Percentiles rank a stretch among this genome's conserved stretches.
Evolutionary conservation across 208 protist genomes (phyloP).

Genomic region (Endotrypanum monterogeii): DNA sequence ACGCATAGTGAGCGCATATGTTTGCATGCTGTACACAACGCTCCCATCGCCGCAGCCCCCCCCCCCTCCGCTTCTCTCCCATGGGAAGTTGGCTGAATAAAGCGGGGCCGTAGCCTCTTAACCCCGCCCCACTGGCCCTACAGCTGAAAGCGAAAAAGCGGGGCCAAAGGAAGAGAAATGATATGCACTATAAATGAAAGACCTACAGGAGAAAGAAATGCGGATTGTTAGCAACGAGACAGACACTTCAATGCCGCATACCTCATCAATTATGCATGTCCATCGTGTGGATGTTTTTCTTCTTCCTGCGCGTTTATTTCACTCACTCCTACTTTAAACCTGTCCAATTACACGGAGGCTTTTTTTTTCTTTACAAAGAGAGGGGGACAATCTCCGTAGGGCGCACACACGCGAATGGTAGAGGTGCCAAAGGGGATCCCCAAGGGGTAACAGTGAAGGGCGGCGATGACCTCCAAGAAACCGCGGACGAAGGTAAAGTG

Average conservation of each 20-base stretch:
- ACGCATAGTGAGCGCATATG: background rate
- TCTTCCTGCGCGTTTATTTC: background rate
- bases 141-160: background rate
- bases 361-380: background rate
- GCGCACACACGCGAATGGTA: background rate
- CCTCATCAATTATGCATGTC: background rate
- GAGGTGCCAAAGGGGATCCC: background rate
- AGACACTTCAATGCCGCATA: background rate
- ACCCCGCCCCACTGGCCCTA: background rate
- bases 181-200: background rate
- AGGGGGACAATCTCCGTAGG: background rate
- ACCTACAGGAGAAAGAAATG: background rate
- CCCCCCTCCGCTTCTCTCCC: no score
- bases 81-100: background rate
- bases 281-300: background rate
- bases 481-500: background rate
- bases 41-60: background rate
- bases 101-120: no score
- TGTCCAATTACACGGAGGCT: background rate
- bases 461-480: background rate
- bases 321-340: background rate
- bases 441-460: background rate
- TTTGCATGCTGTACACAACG: conserved; percentile 2
- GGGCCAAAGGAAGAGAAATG: background rate
- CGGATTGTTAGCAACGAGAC: background rate